These are phyloP conservation scores for Diaporthe australafricana DNA, from an alignment of 2,329 filamentous ascomycete species.

Conservation along the genomic window DNA sequence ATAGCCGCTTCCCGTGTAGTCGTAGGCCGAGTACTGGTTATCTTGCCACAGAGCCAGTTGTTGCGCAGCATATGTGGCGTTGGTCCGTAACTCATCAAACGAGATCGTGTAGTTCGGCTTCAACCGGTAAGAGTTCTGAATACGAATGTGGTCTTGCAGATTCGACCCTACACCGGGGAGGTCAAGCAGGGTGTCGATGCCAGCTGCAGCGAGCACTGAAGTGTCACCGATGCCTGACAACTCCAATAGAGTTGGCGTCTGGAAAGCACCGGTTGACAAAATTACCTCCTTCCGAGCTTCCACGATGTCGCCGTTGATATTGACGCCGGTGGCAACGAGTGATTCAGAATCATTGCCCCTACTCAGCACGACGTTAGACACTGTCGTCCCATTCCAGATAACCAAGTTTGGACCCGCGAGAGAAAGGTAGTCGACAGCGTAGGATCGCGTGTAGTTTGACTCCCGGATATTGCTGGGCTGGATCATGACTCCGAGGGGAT, in stretches of 20 bases:
- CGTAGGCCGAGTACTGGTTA: constrained; percentile 38
- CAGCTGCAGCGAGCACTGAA: constrained; percentile 42
- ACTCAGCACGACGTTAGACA: constrained; percentile 39
- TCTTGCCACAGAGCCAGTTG: constrained; percentile 37
- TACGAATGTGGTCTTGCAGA: constrained; percentile 57
- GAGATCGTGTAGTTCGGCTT: constrained; percentile 35
- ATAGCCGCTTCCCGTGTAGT: constrained; percentile 12
- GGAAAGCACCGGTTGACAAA: constrained; percentile 26
- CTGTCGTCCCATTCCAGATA: constrained; percentile 49
- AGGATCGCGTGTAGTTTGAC: constrained; percentile 45
- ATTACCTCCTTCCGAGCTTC: constrained; percentile 45
- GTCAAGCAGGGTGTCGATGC: constrained; percentile 52
- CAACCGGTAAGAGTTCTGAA: constrained; percentile 43
- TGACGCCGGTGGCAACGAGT: constrained; percentile 45
- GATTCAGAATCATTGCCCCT: constrained; percentile 38
- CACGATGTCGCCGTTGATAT: constrained; percentile 20
- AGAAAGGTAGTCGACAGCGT: constrained; percentile 49
- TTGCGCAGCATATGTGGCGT: constrained; percentile 33
- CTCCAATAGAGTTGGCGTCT: constrained; percentile 30
- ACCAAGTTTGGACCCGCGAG: constrained; percentile 52
- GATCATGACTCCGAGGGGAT: constrained; percentile 1
- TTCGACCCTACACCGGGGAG: constrained; percentile 60
- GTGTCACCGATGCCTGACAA: constrained; percentile 28
- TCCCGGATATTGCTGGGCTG: constrained; percentile 45
- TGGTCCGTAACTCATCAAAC: constrained; percentile 37